A percentile compares a stretch with the other conserved stretches of the same genome.
phyloP scores from a whole-genome alignment of 2,329 filamentous ascomycete species.

The Trichophaea hybrida region DNA sequence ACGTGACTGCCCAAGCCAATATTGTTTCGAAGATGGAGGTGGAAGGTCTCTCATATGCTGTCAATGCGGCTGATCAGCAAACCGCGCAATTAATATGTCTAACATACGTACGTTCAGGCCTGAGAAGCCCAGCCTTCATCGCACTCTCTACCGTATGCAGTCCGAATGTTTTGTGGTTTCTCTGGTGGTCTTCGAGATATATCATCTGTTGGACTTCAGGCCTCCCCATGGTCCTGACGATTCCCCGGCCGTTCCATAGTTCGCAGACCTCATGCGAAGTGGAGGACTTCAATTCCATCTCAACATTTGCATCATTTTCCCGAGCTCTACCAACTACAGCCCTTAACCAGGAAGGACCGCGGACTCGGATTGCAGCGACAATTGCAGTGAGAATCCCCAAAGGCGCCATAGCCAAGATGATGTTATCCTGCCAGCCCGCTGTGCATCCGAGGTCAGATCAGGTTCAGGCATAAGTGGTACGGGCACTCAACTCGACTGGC shows the following conservation, averaged over 20 bases:
- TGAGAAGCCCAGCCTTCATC: slow-evolving; percentile 28
- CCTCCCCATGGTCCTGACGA: slow-evolving; percentile 12
- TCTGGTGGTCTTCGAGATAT: slow-evolving; percentile 24
- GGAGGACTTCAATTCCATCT: slow-evolving; percentile 34
- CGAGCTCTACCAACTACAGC: slow-evolving; percentile 34
- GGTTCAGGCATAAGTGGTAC: neutral
- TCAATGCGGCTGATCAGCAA: neutral
- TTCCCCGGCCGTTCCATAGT: slow-evolving; percentile 10
- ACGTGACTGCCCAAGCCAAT: neutral
- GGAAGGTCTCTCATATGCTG: neutral
- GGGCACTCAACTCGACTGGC: slow-evolving; percentile 17
- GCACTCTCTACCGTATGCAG: neutral
- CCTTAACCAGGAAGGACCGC: slow-evolving; percentile 32
- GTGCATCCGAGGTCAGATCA: neutral
- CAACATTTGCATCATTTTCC: slow-evolving; percentile 27
- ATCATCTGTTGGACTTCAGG: slow-evolving; percentile 9
- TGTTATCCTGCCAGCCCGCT: slow-evolving; percentile 32
- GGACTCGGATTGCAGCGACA: slow-evolving; percentile 28
- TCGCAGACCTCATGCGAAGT: slow-evolving; percentile 32
- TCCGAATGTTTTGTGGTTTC: neutral
- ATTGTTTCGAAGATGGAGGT: neutral
- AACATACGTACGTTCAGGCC: slow-evolving; percentile 35
- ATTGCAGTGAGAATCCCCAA: slow-evolving; percentile 35
- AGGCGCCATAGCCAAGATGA: slow-evolving; percentile 37
- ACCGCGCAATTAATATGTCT: slow-evolving; percentile 14